Conservation (phyloP, 306 rosid species). For the Vigna reflexopilosa region DNA sequence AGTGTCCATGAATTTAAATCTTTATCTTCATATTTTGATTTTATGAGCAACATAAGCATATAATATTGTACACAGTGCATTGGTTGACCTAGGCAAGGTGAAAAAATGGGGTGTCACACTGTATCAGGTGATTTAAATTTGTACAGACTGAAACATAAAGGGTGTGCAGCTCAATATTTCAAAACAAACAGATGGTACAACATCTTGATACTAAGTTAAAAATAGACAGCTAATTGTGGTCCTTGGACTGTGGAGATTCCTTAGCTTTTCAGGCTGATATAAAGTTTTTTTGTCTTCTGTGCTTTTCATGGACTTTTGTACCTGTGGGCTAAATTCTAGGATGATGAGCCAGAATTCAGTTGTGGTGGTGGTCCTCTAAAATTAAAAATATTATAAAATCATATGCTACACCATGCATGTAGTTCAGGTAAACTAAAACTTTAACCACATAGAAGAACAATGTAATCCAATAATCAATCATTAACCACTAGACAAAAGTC, state of each 20-base stretch:
- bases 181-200: slow-evolving; percentile 18
- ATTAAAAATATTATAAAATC: not conserved
- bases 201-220: not conserved
- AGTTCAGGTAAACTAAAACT: not conserved
- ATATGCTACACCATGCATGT: not conserved
- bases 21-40: not conserved
- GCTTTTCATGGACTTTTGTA: slow-evolving; percentile 7
- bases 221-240: slow-evolving; percentile 18
- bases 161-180: slow-evolving; percentile 10
- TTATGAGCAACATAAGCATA: not conserved
- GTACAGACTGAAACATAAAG: slow-evolving; percentile 21
- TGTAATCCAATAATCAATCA: slow-evolving; percentile 6
- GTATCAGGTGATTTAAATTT: not conserved
- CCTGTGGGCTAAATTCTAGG: slow-evolving; percentile 15
- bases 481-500: slow-evolving; percentile 1
- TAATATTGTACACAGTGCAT: not conserved
- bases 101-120: not conserved
- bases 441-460: not conserved
- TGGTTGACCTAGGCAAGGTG: not conserved
- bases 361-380: not conserved
- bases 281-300: slow-evolving; percentile 4
- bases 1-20: not conserved
- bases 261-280: slow-evolving; percentile 28
- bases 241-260: slow-evolving; percentile 37
- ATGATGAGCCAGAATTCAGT: slow-evolving; percentile 35